Evolutionary conservation across 352 stramenopile species (phyloP), one percentile per base, ranked within the genome.

Genomic region (Pythium oligandrum): DNA sequence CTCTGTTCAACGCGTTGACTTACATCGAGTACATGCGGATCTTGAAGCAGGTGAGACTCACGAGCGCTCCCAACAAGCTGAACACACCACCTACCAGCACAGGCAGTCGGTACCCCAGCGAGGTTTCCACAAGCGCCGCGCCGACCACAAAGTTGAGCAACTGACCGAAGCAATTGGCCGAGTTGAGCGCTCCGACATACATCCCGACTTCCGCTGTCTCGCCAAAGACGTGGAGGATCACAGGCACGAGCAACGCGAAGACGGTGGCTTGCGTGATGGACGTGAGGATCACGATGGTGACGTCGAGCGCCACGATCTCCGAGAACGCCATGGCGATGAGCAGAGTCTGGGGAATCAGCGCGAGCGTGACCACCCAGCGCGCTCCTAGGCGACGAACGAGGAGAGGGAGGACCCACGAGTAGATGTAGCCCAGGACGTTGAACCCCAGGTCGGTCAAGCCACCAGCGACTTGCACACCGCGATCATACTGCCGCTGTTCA

Each of bases 21-120:
- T 75, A 94, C 73, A 94, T 82, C 32, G 78, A 88, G 63, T 83
- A 60, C 79, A 92, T 90, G 48, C 90, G 71, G 59, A 94, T 80
- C 8, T 57, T 64, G 61, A 91, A 77, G 34, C 73, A 83, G 40
- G 58, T 52, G 1, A 85, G n/a, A 30, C 69, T 81, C 42, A 91
- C 61, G 44, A 93, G n/a, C 4, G 81, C 71, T 0, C 63, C 82
- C 2, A 89, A 3, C n/a, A 82, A 68, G 10, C 76, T 91, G 36
- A 90, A 63, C 32, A 66, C 60, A 10, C 81, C 81, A 48, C 81
- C 81, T 10, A 90, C 66, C 43, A 92, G 73, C 17, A 92, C 70
- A 26, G 78, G 78, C 3, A 90, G 55, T 5, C 63, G 63, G 49
- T 86, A 88, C 1, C 76, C 78, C 17, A 90, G 55, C 46, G 73